Evolutionary conservation across 495 filamentous ascomycete genomes (phyloP), one percentile per base, ranked within the genome.

Genomic region (Neurospora tetrasperma): DNA sequence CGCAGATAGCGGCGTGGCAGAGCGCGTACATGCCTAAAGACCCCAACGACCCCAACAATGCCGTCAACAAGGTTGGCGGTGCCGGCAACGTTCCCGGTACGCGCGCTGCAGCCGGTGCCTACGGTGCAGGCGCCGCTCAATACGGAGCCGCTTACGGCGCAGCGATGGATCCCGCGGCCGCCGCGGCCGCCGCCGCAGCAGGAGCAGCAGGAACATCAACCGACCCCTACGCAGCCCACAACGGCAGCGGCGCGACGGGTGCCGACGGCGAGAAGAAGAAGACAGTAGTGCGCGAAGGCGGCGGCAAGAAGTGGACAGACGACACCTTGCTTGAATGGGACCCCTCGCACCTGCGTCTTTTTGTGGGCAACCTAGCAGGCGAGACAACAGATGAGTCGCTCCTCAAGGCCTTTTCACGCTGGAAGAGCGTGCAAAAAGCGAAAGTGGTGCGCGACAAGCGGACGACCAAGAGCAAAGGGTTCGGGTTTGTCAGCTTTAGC

Each of bases 351-450:
- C 93, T 97, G 77, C 91, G 96, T 5, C 86, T 99, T 18, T 98
- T 98, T 80, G 93, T 98, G 20, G 96, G 96, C 69, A 99, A 99
- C 79, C 88, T 99, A 35, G 96, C 96, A n/a, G 96, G 96, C 71
- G 96, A 99, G 84, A 96, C 97, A 12, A 98, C 96, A 6, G 96
- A 99, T 80, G 96, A 99, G 44, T 95, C 93, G 3, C 83, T 99
- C 11, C 85, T 95, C 76, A 98, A 99, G 82, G 96, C 96, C 1
- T 99, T 99, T 77, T 84, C 92, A 2, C 90, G 90, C 72, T 99
- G 96, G 85, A 86, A 89, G 20, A 95, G 93, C 8, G 89, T 98
- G 39, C 90, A 93, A 76, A 97, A 97, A 81, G 94, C 94, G 11
- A 90, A 95, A 11, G 96, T 99, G n/a, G 89, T 99, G 71, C 87